phyloP scores from a whole-genome alignment of 805 yeast genomes.

The Pichia rugopelliculosa region DNA sequence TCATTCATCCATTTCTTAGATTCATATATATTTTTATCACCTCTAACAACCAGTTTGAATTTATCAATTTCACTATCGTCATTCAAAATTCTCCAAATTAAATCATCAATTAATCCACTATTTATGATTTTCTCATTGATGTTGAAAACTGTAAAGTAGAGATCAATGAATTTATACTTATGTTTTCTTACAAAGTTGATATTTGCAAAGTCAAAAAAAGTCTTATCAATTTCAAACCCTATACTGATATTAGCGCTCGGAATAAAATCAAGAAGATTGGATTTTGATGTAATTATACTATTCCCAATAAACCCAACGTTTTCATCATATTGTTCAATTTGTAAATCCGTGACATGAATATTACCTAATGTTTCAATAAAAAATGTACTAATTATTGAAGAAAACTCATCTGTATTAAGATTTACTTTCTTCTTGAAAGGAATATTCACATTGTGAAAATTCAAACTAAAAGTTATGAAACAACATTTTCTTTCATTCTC shows the following conservation, averaged over 20 bases:
- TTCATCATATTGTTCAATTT: slow-evolving; percentile 1
- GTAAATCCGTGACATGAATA: background rate
- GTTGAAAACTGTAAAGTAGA: slow-evolving; percentile 2
- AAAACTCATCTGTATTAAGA: background rate
- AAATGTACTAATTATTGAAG: background rate
- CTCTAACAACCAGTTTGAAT: background rate
- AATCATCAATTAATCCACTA: background rate
- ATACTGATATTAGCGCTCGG: slow-evolving; percentile 2
- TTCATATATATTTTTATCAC: background rate
- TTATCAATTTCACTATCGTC: background rate
- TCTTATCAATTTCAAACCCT: slow-evolving; percentile 2
- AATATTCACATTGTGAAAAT: background rate
- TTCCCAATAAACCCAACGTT: slow-evolving; percentile 3
- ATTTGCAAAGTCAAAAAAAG: slow-evolving; percentile 3
- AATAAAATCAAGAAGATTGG: background rate
- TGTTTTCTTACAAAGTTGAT: background rate
- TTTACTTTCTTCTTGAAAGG: slow-evolving; percentile 1
- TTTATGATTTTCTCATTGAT: slow-evolving; percentile 1
- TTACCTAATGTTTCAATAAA: background rate
- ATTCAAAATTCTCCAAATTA: slow-evolving; percentile 4
- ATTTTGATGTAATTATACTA: background rate
- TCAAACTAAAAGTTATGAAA: background rate
- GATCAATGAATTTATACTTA: background rate
- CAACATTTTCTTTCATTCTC: background rate
- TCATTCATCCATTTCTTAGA: background rate